Base-by-base conservation (phyloP, 2,329 filamentous ascomycete genomes). In the Xylaria polymorpha region DNA sequence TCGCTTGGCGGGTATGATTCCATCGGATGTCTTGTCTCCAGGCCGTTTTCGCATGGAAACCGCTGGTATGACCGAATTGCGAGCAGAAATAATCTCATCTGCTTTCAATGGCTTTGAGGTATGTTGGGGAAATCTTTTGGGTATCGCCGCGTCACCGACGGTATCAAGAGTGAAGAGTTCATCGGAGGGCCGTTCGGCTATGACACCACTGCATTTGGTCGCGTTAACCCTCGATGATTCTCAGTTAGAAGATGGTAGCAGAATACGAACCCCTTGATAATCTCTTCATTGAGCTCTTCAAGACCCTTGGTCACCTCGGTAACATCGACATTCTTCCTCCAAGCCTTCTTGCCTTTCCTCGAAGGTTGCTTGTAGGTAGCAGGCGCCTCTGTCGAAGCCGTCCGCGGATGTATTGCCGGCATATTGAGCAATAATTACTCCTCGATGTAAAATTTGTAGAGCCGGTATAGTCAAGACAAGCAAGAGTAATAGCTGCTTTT, bases 261-360 rank as follows among this genome's bases (percentile, higher is more conserved):
- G 50, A 20, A 1, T 20, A 76, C 84, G 69, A 85, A 95, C 94
- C 96, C 96, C 85, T 91, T 88, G 74, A 97, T 96, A 70, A 98
- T 91, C 83, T 98, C 92, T 68, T 97, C 92, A 76, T 96, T 94
- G 73, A 97, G 84, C 77, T 92, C 87, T 71, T 94, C 91, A 41
- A 99, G 88, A 69, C 96, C 96, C 63, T 91, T 84, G 76, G 95
- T 88, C 32, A 99, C 88, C 71, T 97, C 91, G 35, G 93, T 91
- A 71, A 98, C 88, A 82, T 99, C 94, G 81, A 99, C 94, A 83
- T 99, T 97, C 81, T 98, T 99, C 78, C 96, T 89, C 96, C 96
- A 99, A 39, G 96, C 95, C 84, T 97, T 98, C 83, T 98, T 98
- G 76, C 97, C 96, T 81, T 99, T 99, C 79, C 96, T 88, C 5